Evolutionary conservation across 2,329 filamentous ascomycete genomes (phyloP).

Genomic region (Pseudogymnoascus sp.): DNA sequence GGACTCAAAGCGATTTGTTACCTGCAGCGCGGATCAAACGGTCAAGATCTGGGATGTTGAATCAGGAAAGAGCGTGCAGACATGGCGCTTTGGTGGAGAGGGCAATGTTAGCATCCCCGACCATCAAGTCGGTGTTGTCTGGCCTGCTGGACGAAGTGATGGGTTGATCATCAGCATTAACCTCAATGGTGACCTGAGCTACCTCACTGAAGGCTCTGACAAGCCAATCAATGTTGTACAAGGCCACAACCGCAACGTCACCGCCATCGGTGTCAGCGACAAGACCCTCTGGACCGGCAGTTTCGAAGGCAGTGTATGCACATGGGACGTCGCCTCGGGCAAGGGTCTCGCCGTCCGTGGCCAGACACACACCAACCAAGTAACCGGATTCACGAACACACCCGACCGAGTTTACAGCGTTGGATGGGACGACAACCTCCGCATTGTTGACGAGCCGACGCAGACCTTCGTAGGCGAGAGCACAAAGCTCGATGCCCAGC

Average conservation of each 20-base stretch:
- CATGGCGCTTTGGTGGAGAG: conserved; percentile 76
- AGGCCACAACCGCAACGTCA: conserved; percentile 88
- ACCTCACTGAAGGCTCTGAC: conserved; percentile 64
- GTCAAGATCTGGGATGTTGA: conserved; percentile 92
- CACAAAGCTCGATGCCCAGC: conserved; percentile 66
- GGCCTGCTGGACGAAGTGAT: conserved; percentile 74
- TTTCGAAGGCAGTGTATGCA: conserved; percentile 79
- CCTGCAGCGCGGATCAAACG: conserved; percentile 87
- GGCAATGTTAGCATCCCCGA: conserved; percentile 63
- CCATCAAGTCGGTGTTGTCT: conserved; percentile 92
- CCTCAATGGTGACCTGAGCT: conserved; percentile 81
- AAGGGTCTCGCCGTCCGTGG: conserved; percentile 66
- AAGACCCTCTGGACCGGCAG: conserved; percentile 79
- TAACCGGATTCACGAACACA: conserved; percentile 62
- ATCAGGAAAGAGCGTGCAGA: conserved; percentile 65
- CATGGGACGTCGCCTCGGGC: conserved; percentile 71
- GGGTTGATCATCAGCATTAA: conserved; percentile 85
- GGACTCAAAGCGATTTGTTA: conserved; percentile 80
- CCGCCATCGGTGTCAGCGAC: conserved; percentile 56
- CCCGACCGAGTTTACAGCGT: conserved; percentile 68
- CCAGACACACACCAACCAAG: conserved; percentile 75
- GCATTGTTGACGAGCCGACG: conserved; percentile 65
- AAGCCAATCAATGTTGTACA: conserved; percentile 66
- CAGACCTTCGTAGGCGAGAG: conserved; percentile 66
- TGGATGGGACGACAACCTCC: conserved; percentile 89